Evolutionary conservation across 176 grass and related monocot species (phyloP).

Genomic region (Oryza meridionalis): DNA sequence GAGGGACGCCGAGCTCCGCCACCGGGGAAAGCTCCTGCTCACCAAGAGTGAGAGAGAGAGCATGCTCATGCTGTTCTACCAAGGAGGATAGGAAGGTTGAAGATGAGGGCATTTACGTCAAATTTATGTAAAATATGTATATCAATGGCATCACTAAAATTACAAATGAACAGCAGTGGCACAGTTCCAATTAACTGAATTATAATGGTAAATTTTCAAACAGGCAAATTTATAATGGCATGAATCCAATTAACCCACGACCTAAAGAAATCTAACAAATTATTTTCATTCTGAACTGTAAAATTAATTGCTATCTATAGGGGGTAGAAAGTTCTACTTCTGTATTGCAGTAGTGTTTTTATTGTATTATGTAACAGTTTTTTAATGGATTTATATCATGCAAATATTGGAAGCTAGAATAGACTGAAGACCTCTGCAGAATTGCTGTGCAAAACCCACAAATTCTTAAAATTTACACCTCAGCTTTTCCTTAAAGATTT

Average conservation of each 20-base stretch:
- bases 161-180: too few relatives aligned
- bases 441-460: conserved; percentile 1
- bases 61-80: too few relatives aligned
- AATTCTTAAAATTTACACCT: not conserved
- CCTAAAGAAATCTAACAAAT: conserved; percentile 2
- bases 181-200: too few relatives aligned
- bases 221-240: too few relatives aligned
- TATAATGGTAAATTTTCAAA: too few relatives aligned
- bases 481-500: conserved; percentile 29
- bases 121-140: too few relatives aligned
- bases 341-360: conserved; percentile 13
- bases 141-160: too few relatives aligned
- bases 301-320: not conserved
- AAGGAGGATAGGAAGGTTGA: too few relatives aligned
- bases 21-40: too few relatives aligned
- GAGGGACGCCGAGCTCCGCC: too few relatives aligned
- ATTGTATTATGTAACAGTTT: not conserved
- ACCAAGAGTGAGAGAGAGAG: too few relatives aligned
- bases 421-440: not conserved
- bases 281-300: conserved; percentile 17
- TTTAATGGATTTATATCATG: not conserved
- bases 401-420: conserved; percentile 6
- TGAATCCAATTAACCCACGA: not conserved
- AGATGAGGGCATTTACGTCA: too few relatives aligned
- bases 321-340: conserved; percentile 1